Evolutionary conservation across 805 yeast genomes (phyloP).

Genomic region (Metschnikowia continentalis): DNA sequence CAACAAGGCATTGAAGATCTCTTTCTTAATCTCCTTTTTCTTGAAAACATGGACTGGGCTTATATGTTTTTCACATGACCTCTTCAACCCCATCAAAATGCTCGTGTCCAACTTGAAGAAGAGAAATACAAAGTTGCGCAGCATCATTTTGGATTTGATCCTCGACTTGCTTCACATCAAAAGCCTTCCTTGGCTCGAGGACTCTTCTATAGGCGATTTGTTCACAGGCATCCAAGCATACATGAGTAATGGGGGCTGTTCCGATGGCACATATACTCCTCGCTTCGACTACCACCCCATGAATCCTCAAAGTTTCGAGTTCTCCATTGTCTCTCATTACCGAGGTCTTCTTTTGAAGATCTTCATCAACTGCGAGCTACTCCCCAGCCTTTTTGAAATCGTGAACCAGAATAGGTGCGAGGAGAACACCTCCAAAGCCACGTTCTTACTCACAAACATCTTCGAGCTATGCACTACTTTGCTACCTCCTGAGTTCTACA

Average conservation of each 20-base stretch:
- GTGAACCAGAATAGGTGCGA: constrained; percentile 42
- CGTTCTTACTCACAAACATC: constrained; percentile 61
- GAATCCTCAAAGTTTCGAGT: constrained; percentile 36
- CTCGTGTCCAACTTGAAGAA: constrained; percentile 59
- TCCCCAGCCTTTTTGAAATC: constrained; percentile 42
- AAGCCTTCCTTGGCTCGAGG: constrained; percentile 49
- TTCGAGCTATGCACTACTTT: constrained; percentile 49
- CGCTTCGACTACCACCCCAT: constrained; percentile 14
- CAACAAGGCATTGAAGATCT: constrained; percentile 51
- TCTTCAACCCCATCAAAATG: constrained; percentile 52
- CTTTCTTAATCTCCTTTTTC: constrained; percentile 55
- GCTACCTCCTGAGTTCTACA: constrained; percentile 46
- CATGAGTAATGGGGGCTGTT: constrained; percentile 19
- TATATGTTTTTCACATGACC: constrained; percentile 54
- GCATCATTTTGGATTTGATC: constrained; percentile 65
- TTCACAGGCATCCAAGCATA: constrained; percentile 8
- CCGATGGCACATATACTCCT: background rate
- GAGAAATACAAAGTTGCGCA: constrained; percentile 54
- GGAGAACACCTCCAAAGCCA: constrained; percentile 53
- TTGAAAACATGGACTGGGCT: constrained; percentile 77
- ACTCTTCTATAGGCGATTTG: constrained; percentile 12
- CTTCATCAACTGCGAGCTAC: constrained; percentile 52
- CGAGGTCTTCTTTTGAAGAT: constrained; percentile 56
- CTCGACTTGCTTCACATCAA: constrained; percentile 62
- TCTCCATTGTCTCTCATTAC: constrained; percentile 54